A percentile compares a stretch with the other conserved stretches of the same genome.
Evolutionary conservation across 352 stramenopile genomes (phyloP).

Genomic region (Globisporangium solare): DNA sequence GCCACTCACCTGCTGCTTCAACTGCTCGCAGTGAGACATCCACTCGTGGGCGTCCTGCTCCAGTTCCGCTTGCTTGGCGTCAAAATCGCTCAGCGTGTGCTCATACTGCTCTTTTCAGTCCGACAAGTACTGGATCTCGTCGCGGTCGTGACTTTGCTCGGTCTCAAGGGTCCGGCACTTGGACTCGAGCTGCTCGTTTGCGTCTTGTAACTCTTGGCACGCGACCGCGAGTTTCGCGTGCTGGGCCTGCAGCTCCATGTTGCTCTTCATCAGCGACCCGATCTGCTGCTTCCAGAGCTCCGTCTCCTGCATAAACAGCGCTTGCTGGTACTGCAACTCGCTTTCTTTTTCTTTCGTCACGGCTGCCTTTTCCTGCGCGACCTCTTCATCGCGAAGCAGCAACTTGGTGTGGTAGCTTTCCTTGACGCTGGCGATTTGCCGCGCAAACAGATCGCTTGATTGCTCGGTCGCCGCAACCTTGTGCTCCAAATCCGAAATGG

Average conservation of each 20-base stretch:
- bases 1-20: conserved; percentile 5
- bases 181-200: conserved; percentile 11
- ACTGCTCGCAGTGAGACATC: conserved; percentile 6
- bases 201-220: background rate
- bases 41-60: conserved; percentile 9
- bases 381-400: conserved; percentile 26
- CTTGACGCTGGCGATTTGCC: conserved; percentile 38
- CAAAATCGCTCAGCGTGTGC: conserved; percentile 9
- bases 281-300: conserved; percentile 42
- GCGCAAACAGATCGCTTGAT: conserved; percentile 31
- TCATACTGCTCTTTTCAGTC: conserved; percentile 22
- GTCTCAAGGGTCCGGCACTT: conserved; percentile 8
- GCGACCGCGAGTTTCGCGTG: conserved; percentile 17
- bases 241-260: conserved; percentile 33
- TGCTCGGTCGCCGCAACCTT: conserved; percentile 31
- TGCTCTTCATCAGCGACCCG: conserved; percentile 31
- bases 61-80: background rate
- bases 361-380: conserved; percentile 25
- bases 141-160: conserved; percentile 6
- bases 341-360: conserved; percentile 27
- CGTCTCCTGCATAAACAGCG: conserved; percentile 28
- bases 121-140: conserved; percentile 10
- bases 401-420: conserved; percentile 44
- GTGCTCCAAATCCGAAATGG: conserved; percentile 28
- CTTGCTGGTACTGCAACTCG: conserved; percentile 28